Percentiles rank a stretch among this genome's conserved stretches.
Evolutionary conservation across 257 asterid species (phyloP).

Genomic region (Penstemon davidsonii): DNA sequence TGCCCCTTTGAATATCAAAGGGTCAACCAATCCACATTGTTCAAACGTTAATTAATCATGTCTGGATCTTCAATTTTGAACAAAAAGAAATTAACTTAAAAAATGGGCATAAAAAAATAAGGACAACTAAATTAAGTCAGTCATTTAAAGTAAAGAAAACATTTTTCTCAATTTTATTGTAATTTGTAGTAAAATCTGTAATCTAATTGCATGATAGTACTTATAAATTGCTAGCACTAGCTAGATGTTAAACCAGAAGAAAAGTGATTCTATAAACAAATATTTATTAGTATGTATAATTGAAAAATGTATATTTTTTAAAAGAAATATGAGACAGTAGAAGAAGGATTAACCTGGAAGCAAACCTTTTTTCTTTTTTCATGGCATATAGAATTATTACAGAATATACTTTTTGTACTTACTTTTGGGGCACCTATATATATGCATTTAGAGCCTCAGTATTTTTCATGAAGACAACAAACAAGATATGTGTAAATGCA

Average conservation of each 20-base stretch:
- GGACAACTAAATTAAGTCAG: not conserved
- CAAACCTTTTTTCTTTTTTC: not conserved
- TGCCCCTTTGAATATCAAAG: constrained; percentile 36
- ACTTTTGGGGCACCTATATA: constrained; percentile 26
- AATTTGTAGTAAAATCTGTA: not conserved
- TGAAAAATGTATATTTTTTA: too few relatives aligned
- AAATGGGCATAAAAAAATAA: not conserved
- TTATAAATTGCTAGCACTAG: too few relatives aligned
- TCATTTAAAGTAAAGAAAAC: not conserved
- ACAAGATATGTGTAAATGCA: constrained; percentile 28
- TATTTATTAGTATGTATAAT: too few relatives aligned
- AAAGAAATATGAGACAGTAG: not conserved
- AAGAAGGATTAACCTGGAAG: not conserved
- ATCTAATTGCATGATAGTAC: too few relatives aligned
- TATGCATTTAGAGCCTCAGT: constrained; percentile 14
- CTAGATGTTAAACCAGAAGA: too few relatives aligned
- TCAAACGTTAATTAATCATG: not conserved
- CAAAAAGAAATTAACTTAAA: not conserved
- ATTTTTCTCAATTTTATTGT: not conserved
- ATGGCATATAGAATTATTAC: constrained; percentile 33
- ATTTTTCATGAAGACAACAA: not conserved
- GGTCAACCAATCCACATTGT: constrained; percentile 22
- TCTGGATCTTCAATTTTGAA: not conserved
- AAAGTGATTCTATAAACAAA: too few relatives aligned
- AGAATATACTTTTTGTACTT: constrained; percentile 38